These are phyloP conservation scores for Calycina herbarum DNA, from an alignment of 2,329 filamentous ascomycete genomes.

Conservation along the genomic window DNA sequence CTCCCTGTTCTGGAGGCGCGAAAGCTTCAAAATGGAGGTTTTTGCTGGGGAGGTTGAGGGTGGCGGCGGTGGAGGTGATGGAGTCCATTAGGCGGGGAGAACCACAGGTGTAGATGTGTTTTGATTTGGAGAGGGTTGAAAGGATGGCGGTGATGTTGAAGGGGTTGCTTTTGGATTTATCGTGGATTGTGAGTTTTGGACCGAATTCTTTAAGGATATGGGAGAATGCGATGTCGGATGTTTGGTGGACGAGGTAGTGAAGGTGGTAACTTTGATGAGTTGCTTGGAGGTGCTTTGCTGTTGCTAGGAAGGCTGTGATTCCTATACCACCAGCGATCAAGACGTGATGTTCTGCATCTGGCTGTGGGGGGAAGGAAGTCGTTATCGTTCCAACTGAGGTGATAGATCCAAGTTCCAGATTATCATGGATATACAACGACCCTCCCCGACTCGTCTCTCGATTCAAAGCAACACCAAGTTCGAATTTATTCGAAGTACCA, in stretches of 20 bases:
- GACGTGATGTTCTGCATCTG: constrained; percentile 56
- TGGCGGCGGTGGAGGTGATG: constrained; percentile 43
- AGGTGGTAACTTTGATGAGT: constrained; percentile 44
- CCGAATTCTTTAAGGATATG: constrained; percentile 44
- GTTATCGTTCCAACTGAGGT: constrained; percentile 54
- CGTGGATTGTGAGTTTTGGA: constrained; percentile 51
- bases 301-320: constrained; percentile 61
- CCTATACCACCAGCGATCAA: constrained; percentile 66
- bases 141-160: constrained; percentile 53
- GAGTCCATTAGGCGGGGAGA: constrained; percentile 57
- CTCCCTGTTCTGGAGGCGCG: constrained; percentile 49
- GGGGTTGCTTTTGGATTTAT: constrained; percentile 49
- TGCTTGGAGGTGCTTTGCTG: constrained; percentile 44
- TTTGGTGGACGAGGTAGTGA: constrained; percentile 58
- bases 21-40: constrained; percentile 65
- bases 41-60: constrained; percentile 45
- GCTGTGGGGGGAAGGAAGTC: constrained; percentile 46
- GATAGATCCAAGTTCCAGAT: constrained; percentile 47
- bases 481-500: constrained; percentile 51
- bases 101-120: constrained; percentile 62
- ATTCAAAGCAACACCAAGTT: constrained; percentile 61
- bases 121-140: constrained; percentile 48
- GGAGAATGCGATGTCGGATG: constrained; percentile 54
- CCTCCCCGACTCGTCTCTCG: constrained; percentile 62
- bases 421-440: constrained; percentile 57